Conservation (phyloP, 148 eudicot species). For the Bassia scoparia region DNA sequence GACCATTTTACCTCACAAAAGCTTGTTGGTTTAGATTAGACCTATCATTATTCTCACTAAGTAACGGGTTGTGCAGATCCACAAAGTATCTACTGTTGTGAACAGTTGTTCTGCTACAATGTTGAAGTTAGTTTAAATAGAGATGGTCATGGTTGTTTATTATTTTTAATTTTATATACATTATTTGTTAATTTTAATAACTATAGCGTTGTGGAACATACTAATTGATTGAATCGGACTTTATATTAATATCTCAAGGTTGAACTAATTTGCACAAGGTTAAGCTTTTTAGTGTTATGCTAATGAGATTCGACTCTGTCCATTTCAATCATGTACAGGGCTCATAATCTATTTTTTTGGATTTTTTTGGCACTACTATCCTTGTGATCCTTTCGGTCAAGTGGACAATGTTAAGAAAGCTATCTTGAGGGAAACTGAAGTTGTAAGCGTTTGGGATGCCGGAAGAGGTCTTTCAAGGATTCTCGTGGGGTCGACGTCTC, state of each 20-base stretch:
- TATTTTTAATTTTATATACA: too few relatives aligned
- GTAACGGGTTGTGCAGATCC: background rate
- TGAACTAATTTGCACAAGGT: background rate
- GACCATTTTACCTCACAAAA: background rate
- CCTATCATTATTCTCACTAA: too few relatives aligned
- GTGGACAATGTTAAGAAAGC: constrained; percentile 98
- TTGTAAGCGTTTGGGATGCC: constrained; percentile 88
- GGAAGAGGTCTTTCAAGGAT: constrained; percentile 89
- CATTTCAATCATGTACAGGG: background rate
- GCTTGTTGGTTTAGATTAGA: too few relatives aligned
- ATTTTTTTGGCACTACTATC: constrained; percentile 52
- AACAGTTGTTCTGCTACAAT: background rate
- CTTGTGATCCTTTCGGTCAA: constrained; percentile 91
- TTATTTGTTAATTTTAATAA: too few relatives aligned
- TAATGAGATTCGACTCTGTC: background rate
- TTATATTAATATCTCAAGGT: background rate
- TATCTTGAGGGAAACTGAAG: constrained; percentile 80
- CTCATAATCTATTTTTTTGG: background rate
- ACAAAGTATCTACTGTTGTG: background rate
- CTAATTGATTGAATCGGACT: background rate
- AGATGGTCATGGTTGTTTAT: too few relatives aligned
- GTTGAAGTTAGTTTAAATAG: background rate
- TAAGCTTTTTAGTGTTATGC: too few relatives aligned
- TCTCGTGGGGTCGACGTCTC: constrained; percentile 66
- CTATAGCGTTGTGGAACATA: too few relatives aligned